These are phyloP conservation scores for Leccinum boreale DNA, from an alignment of 768 basidiomycete genomes.

Conservation along the genomic window DNA sequence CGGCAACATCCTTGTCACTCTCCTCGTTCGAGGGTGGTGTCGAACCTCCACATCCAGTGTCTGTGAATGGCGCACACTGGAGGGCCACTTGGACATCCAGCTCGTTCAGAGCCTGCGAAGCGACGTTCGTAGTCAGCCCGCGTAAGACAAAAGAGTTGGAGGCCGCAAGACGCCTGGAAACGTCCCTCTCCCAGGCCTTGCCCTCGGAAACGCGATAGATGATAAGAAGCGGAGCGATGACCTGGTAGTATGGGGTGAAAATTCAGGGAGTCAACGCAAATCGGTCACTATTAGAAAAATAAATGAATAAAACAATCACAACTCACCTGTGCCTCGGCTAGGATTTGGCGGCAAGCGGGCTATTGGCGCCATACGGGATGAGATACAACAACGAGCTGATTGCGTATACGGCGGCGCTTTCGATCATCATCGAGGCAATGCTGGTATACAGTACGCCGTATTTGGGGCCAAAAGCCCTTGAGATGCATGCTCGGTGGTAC, in stretches of 20 bases:
- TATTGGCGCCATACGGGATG: constrained; percentile 22
- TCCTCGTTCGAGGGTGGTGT: no score
- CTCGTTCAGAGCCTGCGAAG: neutral
- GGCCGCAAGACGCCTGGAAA: constrained; percentile 4
- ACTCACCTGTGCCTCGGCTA: constrained; percentile 29
- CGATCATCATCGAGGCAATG: constrained; percentile 32
- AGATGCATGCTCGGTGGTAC: no score
- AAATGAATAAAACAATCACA: neutral
- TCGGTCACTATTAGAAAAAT: neutral
- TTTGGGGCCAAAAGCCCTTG: no score
- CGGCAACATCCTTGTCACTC: no score
- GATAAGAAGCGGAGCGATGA: constrained; percentile 46
- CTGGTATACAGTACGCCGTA: constrained; percentile 24
- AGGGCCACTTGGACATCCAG: constrained; percentile 16
- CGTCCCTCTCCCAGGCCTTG: neutral
- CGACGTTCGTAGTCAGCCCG: neutral
- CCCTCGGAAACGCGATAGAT: constrained; percentile 46
- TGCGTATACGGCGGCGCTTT: constrained; percentile 34
- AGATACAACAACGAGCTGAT: constrained; percentile 32
- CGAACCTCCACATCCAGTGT: constrained; percentile 1
- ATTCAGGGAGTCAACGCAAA: neutral
- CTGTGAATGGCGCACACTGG: neutral
- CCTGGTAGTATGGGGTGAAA: constrained; percentile 21
- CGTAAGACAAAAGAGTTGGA: constrained; percentile 8
- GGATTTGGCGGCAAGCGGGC: constrained; percentile 26